These are phyloP conservation scores for Colletotrichum agaves DNA, from an alignment of 2,329 filamentous ascomycete genomes.

Conservation along the genomic window DNA sequence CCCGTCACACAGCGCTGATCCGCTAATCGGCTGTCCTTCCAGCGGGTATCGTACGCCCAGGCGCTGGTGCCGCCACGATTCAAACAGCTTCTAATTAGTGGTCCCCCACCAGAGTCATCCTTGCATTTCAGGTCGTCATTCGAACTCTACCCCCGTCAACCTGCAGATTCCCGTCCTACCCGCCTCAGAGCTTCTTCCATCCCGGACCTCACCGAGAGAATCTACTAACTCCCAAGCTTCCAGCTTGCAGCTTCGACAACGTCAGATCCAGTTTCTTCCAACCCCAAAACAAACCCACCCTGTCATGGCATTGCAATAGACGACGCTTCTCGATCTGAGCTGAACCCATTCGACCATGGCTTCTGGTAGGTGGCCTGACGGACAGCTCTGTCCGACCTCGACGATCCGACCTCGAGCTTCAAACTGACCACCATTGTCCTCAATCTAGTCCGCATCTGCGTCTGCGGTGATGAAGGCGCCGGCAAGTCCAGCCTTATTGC, in stretches of 20 bases:
- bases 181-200: conserved; percentile 27
- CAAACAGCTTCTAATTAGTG: conserved; percentile 1
- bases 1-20: conserved; percentile 9
- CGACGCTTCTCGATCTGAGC: conserved; percentile 2
- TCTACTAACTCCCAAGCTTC: not conserved
- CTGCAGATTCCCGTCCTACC: conserved; percentile 33
- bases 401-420: not conserved
- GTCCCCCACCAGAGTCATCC: conserved; percentile 32
- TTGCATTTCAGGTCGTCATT: conserved; percentile 37
- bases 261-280: not conserved
- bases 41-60: conserved; percentile 20
- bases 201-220: conserved; percentile 14
- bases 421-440: conserved; percentile 21
- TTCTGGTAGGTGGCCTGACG: conserved; percentile 38
- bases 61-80: conserved; percentile 22
- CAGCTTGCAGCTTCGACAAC: not conserved
- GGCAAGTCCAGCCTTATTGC: conserved; percentile 91
- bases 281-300: not conserved
- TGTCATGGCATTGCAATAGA: conserved; percentile 35
- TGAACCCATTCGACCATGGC: conserved; percentile 29
- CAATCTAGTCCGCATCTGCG: conserved; percentile 83
- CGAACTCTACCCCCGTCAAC: conserved; percentile 31
- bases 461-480: conserved; percentile 96
- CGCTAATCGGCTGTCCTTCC: conserved; percentile 16
- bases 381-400: conserved; percentile 5